Percentiles rank a stretch among this genome's conserved stretches.
Evolutionary conservation across 768 basidiomycete genomes (phyloP).

Genomic region (Mycena epipterygia): DNA sequence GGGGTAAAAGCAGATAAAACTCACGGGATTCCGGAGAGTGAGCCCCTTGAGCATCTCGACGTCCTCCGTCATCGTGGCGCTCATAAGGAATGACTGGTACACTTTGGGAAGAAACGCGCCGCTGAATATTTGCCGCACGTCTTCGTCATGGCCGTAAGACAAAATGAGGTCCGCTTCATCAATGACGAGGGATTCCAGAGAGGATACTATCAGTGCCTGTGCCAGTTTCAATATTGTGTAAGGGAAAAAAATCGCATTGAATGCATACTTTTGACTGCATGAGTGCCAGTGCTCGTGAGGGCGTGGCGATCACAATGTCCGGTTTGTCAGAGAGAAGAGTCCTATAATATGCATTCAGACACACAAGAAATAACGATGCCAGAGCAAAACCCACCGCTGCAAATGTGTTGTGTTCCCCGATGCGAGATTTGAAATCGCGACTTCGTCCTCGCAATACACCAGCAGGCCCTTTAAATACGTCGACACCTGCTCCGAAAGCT

Average conservation of each 20-base stretch:
- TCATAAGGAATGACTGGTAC: conserved; percentile 96
- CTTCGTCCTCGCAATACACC: conserved; percentile 84
- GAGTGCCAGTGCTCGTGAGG: conserved; percentile 75
- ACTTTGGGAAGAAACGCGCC: conserved; percentile 83
- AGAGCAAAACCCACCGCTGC: conserved; percentile 68
- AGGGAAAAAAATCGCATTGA: not conserved
- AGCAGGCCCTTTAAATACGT: conserved; percentile 74
- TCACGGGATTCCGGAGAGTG: conserved; percentile 87
- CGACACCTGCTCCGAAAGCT: conserved; percentile 92
- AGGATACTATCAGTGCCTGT: conserved; percentile 73
- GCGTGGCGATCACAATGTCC: conserved; percentile 85
- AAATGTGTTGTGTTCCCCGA: conserved; percentile 78
- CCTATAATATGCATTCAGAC: conserved; percentile 37
- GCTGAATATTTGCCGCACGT: conserved; percentile 78
- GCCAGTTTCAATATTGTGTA: not conserved
- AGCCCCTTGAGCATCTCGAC: conserved; percentile 93
- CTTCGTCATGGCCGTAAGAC: conserved; percentile 96
- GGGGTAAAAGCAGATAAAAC: conserved; percentile 42
- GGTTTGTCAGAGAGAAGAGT: conserved; percentile 69
- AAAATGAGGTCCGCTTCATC: conserved; percentile 98
- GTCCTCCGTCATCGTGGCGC: conserved; percentile 97
- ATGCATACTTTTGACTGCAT: conserved; percentile 77
- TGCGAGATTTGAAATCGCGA: conserved; percentile 82
- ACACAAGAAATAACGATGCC: not conserved
- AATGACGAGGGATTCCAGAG: conserved; percentile 90